phyloP scores from a whole-genome alignment of 768 basidiomycete species.

The Boletus huronensis region DNA sequence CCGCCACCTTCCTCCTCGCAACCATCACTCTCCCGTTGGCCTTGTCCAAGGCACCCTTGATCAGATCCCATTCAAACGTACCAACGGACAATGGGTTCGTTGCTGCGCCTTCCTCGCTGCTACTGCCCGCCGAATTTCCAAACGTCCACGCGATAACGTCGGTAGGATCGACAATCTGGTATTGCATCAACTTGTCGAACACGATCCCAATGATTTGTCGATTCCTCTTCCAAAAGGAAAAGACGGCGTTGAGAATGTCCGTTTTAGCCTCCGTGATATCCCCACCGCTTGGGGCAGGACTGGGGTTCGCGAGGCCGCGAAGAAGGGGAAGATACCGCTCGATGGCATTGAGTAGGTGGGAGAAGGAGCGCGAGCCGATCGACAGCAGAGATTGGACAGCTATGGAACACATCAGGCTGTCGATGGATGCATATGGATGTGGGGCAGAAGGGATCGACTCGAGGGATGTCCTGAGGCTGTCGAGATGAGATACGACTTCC shows the following conservation, averaged over 20 bases:
- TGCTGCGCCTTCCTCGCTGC: slow-evolving; percentile 38
- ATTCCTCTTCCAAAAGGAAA: slow-evolving; percentile 80
- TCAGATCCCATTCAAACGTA: slow-evolving; percentile 80
- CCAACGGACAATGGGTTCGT: slow-evolving; percentile 39
- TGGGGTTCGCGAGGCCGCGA: slow-evolving; percentile 49
- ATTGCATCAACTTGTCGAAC: slow-evolving; percentile 97
- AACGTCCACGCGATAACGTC: slow-evolving; percentile 91
- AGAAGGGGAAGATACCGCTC: slow-evolving; percentile 87
- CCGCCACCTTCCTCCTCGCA: slow-evolving; percentile 68
- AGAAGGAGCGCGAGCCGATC: slow-evolving; percentile 94
- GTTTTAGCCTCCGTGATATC: slow-evolving; percentile 57
- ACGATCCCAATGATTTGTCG: slow-evolving; percentile 88
- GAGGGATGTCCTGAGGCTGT: slow-evolving; percentile 62
- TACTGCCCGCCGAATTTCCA: slow-evolving; percentile 40
- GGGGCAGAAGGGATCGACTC: slow-evolving; percentile 54
- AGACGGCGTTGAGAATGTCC: slow-evolving; percentile 68
- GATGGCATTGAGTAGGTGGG: slow-evolving; percentile 95
- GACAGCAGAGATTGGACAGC: slow-evolving; percentile 84
- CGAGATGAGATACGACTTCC: slow-evolving; percentile 73
- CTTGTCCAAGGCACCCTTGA: slow-evolving; percentile 83
- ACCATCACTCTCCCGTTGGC: slow-evolving; percentile 84
- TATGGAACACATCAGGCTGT: slow-evolving; percentile 68
- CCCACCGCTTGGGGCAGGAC: slow-evolving; percentile 12
- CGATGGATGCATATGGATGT: slow-evolving; percentile 53
- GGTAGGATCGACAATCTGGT: slow-evolving; percentile 92